Conservation (phyloP, 768 basidiomycete species). For the Leccinum incarnatum region DNA sequence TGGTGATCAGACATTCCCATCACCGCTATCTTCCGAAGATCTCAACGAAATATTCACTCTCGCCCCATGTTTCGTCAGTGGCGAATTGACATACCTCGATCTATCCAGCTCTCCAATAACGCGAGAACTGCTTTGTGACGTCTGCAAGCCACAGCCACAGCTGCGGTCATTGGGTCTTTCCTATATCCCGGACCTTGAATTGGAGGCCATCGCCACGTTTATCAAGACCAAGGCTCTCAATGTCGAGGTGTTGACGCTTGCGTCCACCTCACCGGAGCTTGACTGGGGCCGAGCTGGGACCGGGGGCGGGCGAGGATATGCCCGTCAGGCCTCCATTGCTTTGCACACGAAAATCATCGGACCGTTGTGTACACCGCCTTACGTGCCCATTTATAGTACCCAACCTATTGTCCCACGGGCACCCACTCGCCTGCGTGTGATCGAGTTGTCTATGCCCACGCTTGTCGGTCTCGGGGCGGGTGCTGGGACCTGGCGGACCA, state of each 20-base stretch:
- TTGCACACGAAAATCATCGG: conserved; percentile 77
- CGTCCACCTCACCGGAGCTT: conserved; percentile 74
- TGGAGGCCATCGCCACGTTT: conserved; percentile 67
- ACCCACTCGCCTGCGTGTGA: conserved; percentile 76
- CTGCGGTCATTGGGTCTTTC: conserved; percentile 90
- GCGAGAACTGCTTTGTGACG: conserved; percentile 44
- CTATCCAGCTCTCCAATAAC: conserved; percentile 81
- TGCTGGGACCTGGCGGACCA: conserved; percentile 81
- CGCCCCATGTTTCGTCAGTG: conserved; percentile 79
- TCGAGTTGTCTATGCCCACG: conserved; percentile 76
- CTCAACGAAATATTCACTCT: conserved; percentile 60
- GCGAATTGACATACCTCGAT: conserved; percentile 83
- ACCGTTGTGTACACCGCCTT: conserved; percentile 77
- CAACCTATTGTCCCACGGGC: conserved; percentile 32
- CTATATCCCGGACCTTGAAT: conserved; percentile 69
- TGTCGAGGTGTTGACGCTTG: conserved; percentile 83
- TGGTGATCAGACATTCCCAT: conserved; percentile 81
- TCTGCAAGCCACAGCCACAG: conserved; percentile 61
- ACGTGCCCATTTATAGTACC: conserved; percentile 53
- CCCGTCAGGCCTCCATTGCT: conserved; percentile 69
- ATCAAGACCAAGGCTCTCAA: conserved; percentile 62
- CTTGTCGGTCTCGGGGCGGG: conserved; percentile 74
- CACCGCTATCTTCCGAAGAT: conserved; percentile 65
- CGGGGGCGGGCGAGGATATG: conserved; percentile 35
- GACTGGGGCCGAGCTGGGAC: conserved; percentile 47